Evolutionary conservation across 495 filamentous ascomycete genomes (phyloP).

Genomic region (Apiosordaria backusii): DNA sequence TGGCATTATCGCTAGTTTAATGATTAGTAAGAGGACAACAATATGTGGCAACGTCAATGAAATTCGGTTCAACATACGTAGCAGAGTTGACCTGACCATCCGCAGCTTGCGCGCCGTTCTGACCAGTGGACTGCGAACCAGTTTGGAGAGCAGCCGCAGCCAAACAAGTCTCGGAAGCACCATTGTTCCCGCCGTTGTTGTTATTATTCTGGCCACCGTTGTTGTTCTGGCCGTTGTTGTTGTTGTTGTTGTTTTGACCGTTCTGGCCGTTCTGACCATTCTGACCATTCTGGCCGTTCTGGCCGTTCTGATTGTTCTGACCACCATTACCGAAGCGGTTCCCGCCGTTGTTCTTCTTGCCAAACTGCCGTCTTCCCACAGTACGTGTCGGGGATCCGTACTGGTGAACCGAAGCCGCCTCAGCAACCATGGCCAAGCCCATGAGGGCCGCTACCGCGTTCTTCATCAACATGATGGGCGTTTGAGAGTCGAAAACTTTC

Average conservation of each 20-base stretch:
- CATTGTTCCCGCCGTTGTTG: conserved; percentile 26
- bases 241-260: conserved; percentile 19
- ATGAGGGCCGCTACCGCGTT: conserved; percentile 42
- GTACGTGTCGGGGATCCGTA: conserved; percentile 23
- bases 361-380: conserved; percentile 20
- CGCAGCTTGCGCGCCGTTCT: conserved; percentile 28
- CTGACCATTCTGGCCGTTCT: conserved; percentile 12
- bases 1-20: conserved; percentile 44
- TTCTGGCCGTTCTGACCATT: conserved; percentile 13
- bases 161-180: conserved; percentile 33
- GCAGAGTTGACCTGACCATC: conserved; percentile 53
- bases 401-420: conserved; percentile 40
- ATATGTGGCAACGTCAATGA: not conserved
- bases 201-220: conserved; percentile 23
- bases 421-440: conserved; percentile 39
- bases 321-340: conserved; percentile 18
- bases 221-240: conserved; percentile 23
- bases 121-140: conserved; percentile 41
- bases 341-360: conserved; percentile 13
- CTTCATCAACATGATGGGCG: conserved; percentile 46
- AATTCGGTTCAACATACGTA: conserved; percentile 42
- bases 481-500: conserved; percentile 10
- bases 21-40: not conserved
- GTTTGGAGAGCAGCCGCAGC: conserved; percentile 48
- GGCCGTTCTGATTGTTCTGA: conserved; percentile 12